These are phyloP conservation scores for Claviceps arundinis DNA, from an alignment of 2,329 filamentous ascomycete genomes.

Conservation along the genomic window DNA sequence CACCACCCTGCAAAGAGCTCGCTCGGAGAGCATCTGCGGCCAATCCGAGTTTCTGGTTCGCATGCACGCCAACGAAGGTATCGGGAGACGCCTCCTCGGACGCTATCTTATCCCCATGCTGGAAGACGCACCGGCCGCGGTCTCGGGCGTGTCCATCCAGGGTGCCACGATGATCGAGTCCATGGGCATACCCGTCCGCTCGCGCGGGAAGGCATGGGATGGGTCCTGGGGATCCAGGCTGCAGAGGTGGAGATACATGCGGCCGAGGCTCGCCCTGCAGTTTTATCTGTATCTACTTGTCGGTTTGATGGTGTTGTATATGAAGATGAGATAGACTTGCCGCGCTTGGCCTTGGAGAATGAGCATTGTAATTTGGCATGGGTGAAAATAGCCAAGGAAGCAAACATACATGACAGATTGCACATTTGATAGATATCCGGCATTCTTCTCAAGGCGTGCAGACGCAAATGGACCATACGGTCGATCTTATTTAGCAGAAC, in stretches of 20 bases:
- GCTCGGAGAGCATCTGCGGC: slow-evolving; percentile 3
- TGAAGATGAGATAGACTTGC: neutral
- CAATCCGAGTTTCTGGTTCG: slow-evolving; percentile 9
- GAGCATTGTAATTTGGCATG: too few species aligned
- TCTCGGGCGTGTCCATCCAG: slow-evolving; percentile 3
- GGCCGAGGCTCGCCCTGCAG: neutral
- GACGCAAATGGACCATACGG: too few species aligned
- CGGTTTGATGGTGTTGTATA: neutral
- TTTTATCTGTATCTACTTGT: neutral
- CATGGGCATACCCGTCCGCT: neutral
- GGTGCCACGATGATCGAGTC: neutral
- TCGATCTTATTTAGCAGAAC: too few species aligned
- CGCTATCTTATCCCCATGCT: slow-evolving; percentile 6
- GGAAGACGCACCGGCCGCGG: slow-evolving; percentile 7
- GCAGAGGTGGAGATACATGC: neutral
- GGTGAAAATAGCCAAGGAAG: too few species aligned
- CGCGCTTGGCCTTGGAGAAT: too few species aligned
- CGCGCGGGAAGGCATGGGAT: slow-evolving; percentile 2
- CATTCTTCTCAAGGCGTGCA: too few species aligned
- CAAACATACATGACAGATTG: too few species aligned
- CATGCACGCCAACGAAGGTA: slow-evolving; percentile 7
- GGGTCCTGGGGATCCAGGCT: neutral
- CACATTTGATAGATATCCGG: too few species aligned
- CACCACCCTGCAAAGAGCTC: neutral
- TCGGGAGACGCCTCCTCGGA: slow-evolving; percentile 3